A percentile compares a stretch with the other conserved stretches of the same genome.
These are phyloP conservation scores for Lachancea quebecensis DNA, from an alignment of 805 yeast species.

Conservation along the genomic window DNA sequence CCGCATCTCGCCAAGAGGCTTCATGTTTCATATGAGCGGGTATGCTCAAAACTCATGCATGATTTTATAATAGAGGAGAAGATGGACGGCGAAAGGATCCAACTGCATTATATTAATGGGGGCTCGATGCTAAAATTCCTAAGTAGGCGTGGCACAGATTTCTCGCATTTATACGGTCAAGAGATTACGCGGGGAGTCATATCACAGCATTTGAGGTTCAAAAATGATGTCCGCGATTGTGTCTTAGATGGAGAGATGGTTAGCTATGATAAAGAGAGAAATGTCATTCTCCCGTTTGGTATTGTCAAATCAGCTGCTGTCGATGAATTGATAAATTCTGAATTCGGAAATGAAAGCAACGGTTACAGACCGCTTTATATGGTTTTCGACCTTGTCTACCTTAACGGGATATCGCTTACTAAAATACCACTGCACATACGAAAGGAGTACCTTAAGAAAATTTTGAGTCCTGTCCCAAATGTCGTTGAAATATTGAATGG, in stretches of 20 bases:
- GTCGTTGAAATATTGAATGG: constrained; percentile 44
- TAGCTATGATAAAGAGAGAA: constrained; percentile 61
- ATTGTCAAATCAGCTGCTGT: constrained; percentile 65
- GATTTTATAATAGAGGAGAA: constrained; percentile 79
- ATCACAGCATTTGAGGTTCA: constrained; percentile 42
- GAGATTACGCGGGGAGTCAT: constrained; percentile 44
- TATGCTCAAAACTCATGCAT: constrained; percentile 40
- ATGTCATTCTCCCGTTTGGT: constrained; percentile 69
- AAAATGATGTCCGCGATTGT: constrained; percentile 32
- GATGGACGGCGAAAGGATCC: constrained; percentile 87
- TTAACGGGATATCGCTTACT: constrained; percentile 62
- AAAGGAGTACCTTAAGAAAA: constrained; percentile 41
- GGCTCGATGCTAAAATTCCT: constrained; percentile 33
- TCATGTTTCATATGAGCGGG: constrained; percentile 40
- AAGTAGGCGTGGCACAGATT: constrained; percentile 68
- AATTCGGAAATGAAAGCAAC: constrained; percentile 32
- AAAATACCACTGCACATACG: constrained; percentile 49
- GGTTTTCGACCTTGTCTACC: constrained; percentile 64
- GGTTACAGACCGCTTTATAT: constrained; percentile 48
- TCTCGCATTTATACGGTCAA: constrained; percentile 61
- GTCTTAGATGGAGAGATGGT: constrained; percentile 90
- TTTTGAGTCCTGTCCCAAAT: constrained; percentile 39
- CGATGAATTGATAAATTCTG: constrained; percentile 41
- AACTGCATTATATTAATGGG: constrained; percentile 55
- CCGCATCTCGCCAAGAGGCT: constrained; percentile 71